Percentiles rank a stretch among this genome's conserved stretches.
These are phyloP conservation scores for Obba rivulosa DNA, from an alignment of 768 basidiomycete species.

Conservation along the genomic window DNA sequence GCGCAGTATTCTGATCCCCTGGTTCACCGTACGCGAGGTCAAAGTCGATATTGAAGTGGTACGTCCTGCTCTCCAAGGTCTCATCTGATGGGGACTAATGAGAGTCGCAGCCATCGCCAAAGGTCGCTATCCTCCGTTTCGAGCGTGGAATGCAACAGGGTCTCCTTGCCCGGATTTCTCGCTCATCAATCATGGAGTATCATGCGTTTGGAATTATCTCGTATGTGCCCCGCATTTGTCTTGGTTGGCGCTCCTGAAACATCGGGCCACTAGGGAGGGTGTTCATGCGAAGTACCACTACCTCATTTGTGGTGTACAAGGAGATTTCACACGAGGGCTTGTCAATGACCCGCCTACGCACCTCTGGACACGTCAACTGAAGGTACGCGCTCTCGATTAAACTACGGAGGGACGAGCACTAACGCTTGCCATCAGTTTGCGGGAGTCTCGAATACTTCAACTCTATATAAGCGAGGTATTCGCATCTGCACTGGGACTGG, in stretches of 20 bases:
- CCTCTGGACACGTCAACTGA: slow-evolving; percentile 40
- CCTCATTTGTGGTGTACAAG: slow-evolving; percentile 40
- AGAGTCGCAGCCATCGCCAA: slow-evolving; percentile 31
- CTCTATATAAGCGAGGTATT: slow-evolving; percentile 38
- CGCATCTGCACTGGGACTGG: slow-evolving; percentile 42
- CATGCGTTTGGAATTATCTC: slow-evolving; percentile 40
- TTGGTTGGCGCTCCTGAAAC: background rate
- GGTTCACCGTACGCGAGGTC: slow-evolving; percentile 36
- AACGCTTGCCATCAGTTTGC: slow-evolving; percentile 27
- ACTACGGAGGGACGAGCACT: background rate
- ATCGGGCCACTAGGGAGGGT: slow-evolving; percentile 28
- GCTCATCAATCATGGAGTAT: slow-evolving; percentile 37
- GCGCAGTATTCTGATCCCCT: slow-evolving; percentile 32
- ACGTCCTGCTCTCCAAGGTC: slow-evolving; percentile 13
- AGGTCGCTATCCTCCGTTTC: slow-evolving; percentile 37
- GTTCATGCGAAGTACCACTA: slow-evolving; percentile 36
- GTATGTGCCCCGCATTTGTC: slow-evolving; percentile 13
- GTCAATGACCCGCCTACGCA: slow-evolving; percentile 35
- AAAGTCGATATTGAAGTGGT: slow-evolving; percentile 37
- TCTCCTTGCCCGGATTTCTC: slow-evolving; percentile 36
- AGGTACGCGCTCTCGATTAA: slow-evolving; percentile 20
- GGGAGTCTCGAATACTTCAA: slow-evolving; percentile 39
- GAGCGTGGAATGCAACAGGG: slow-evolving; percentile 42
- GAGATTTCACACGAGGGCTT: slow-evolving; percentile 38
- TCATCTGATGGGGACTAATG: background rate